These are phyloP conservation scores for Fomitopsis serialis DNA, from an alignment of 768 basidiomycete species.

Conservation along the genomic window DNA sequence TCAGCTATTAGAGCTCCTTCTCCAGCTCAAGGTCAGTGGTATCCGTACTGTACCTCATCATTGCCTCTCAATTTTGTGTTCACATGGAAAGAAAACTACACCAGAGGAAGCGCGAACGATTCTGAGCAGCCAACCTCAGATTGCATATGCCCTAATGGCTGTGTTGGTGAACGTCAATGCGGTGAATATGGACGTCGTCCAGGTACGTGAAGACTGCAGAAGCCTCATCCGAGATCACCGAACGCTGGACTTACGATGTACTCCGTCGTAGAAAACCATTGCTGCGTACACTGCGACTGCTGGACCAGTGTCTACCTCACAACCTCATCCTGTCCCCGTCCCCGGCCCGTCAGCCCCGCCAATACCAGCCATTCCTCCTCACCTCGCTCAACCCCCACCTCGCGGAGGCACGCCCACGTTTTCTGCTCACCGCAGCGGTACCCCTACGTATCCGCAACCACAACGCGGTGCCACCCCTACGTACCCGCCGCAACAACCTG, in stretches of 20 bases:
- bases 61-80: too few relatives aligned
- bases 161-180: constrained; percentile 78
- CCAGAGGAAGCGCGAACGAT: constrained; percentile 64
- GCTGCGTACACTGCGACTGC: constrained; percentile 41
- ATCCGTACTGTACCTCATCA: neutral
- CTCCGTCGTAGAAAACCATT: constrained; percentile 48
- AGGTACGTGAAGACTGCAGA: constrained; percentile 36
- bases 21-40: constrained; percentile 56
- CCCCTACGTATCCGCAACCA: constrained; percentile 2
- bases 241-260: neutral
- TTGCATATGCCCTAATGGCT: constrained; percentile 70
- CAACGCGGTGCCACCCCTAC: constrained; percentile 15
- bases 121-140: constrained; percentile 67
- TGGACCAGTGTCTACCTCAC: constrained; percentile 22
- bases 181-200: constrained; percentile 69
- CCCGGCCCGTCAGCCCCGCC: constrained; percentile 23
- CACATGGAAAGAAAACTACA: constrained; percentile 71
- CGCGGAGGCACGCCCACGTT: constrained; percentile 5
- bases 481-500: constrained; percentile 9
- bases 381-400: constrained; percentile 12
- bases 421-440: too few relatives aligned
- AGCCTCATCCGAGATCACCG: neutral
- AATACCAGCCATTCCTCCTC: constrained; percentile 22
- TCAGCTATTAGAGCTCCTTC: constrained; percentile 66
- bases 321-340: constrained; percentile 22